These are phyloP conservation scores for Tuber borchii DNA, from an alignment of 495 filamentous ascomycete genomes.

Conservation along the genomic window DNA sequence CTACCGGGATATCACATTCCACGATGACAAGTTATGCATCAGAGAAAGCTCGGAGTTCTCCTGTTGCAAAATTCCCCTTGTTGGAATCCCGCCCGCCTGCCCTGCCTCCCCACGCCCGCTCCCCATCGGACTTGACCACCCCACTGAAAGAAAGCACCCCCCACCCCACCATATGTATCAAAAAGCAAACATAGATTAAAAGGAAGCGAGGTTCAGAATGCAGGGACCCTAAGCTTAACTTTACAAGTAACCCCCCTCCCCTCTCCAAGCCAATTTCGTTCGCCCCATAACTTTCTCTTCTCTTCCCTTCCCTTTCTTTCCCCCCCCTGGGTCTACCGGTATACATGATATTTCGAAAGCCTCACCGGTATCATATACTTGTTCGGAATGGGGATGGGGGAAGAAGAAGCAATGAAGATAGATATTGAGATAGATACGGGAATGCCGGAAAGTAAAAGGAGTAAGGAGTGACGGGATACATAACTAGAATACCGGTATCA, in stretches of 20 bases:
- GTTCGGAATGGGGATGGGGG: not conserved
- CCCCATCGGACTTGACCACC: not conserved
- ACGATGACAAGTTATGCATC: not conserved
- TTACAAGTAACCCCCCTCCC: not conserved
- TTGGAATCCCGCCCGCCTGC: not conserved
- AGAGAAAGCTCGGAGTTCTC: not conserved
- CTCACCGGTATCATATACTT: not conserved
- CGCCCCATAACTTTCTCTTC: not conserved
- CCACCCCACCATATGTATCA: not conserved
- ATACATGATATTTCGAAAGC: not conserved
- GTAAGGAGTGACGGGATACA: not conserved
- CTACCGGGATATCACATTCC: not conserved
- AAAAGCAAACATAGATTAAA: not conserved
- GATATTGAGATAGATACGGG: not conserved
- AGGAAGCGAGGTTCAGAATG: not conserved
- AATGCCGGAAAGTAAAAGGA: not conserved
- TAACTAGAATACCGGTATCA: not conserved
- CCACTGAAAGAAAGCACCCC: not conserved
- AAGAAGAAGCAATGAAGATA: not conserved
- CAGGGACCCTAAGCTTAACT: constrained; percentile 1
- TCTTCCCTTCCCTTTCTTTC: not conserved
- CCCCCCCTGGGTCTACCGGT: not conserved
- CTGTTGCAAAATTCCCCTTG: not conserved
- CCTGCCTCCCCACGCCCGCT: not conserved
- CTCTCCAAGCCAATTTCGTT: not conserved